Base-by-base conservation (phyloP, 805 yeast species). In the Saturnispora gosingensis region DNA sequence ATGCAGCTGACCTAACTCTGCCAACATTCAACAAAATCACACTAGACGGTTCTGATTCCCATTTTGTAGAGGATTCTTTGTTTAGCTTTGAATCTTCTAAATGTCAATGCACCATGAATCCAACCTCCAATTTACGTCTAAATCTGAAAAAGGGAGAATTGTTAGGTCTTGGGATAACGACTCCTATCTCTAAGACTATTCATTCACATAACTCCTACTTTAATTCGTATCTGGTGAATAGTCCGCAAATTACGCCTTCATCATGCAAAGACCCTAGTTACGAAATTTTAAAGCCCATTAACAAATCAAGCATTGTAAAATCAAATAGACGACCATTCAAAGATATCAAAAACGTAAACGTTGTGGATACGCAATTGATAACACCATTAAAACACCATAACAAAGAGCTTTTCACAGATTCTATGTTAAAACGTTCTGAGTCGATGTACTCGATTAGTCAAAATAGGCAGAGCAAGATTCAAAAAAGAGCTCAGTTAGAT, bases 401-500 rank as follows among this genome's bases (percentile, higher is more conserved):
- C 3, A 27, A 24, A 38, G 42, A 44, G 6, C 38, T 28, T 4
- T 44, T 44, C 20, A 15, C 39, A 9, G 45, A 44, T 24, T 16
- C 6, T 10, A 38, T 13, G 20, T 4, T 38, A 6, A 20, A 18
- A 6, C 24, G 22, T 18, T 10, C 42, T 18, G 15, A 34, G 16
- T 49, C 6, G 47, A 44, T 15, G 18, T 27, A 35, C 5, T 43
- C 47, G 5, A 27, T 9, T 3, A 4, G 11, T 16, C 16, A 43
- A 25, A 28, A n/a, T 4, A 28, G n/a, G 9, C 42, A 49, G 35
- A 43, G 16, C 22, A 35, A 43, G 9, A 44, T 49, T 25, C 25
- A 49, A 27, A 15, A 16, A 32, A 43, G 20, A n/a, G 48, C 52
- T 18, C 52, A 49, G 32, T 18, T 18, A 28, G 52, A 44, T 28